Base-by-base conservation (phyloP, 2,329 filamentous ascomycete genomes). In the Neobulgaria alba region DNA sequence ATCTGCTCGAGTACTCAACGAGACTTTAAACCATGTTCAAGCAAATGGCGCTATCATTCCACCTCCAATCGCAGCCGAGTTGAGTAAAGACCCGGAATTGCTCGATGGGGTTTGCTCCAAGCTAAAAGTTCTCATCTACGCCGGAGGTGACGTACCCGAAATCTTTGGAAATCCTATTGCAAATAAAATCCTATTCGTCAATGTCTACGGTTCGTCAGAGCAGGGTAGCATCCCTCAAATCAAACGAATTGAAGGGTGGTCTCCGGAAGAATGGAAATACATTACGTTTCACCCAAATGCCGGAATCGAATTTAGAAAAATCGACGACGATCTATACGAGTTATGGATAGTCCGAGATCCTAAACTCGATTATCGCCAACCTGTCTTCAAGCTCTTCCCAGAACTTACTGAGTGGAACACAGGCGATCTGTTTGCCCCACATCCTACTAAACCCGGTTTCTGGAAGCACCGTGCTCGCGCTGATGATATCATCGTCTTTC, bases 381-480 rank as follows among this genome's bases (percentile, higher is more conserved):
- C 45, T 7, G 43, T 61, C 29, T 63, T 63, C 45, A 53, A 62
- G 32, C 57, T 55, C 5, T 65, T 57, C 43, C 62, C 61, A 1
- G 51, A 61, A 2, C 19, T 57, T 5, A 32, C 55, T 2, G 52
- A 59, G 26, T 67, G 61, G 36, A 49, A 41, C 5, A 65, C 57
- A 4, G 59, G 58, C 18, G 66, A 68, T 46, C 47, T 68, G 0
- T 69, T 54, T 31, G 47, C 46, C 1, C 49, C 34, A 9, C 63
- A 67, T 41, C 60, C 64, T 0, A 54, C 48, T 16, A 30, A 23
- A 5, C 38, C 35, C 5, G 36, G 38, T 57, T 63, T 55, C 63
- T 67, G 43, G 35, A 38, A 34, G 9, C 45, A 42, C 33, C 36
- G 20, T 9, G 42, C 38, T 15, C 26, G 45, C 34, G 20, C 30